Base-by-base conservation (phyloP, 2,329 filamentous ascomycete genomes). In the Camptophora hylomeconis region DNA sequence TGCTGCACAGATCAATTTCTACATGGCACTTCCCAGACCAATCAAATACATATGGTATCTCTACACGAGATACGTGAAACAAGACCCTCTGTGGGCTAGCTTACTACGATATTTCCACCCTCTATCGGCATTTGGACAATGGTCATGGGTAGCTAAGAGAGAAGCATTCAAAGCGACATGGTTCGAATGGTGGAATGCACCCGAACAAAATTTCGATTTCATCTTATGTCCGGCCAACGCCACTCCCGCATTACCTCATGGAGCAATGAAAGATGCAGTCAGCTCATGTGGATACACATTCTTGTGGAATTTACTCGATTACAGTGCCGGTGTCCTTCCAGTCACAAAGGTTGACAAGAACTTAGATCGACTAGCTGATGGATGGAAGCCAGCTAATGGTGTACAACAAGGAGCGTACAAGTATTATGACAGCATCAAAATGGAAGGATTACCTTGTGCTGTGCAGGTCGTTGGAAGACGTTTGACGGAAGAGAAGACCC, bases 281-380 rank as follows among this genome's bases (percentile, higher is more conserved):
- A 80, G 78, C 38, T 82, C 76, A 41, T 94, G 86, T 46, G 84
- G 83, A 1, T 94, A 95, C 49, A 94, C 86, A 0, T 93, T 94
- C 50, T 56, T 93, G 32, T 95, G 89, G 60, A 94, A 94, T 45
- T 41, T 94, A 72, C 70, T 94, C 26, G 87, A 94, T 50, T 94
- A 94, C 54, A 72, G 80, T 1, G 69, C 72, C 8, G 86, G 86
- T 20, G 72, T 93, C 19, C 48, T 95, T 13, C 86, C 87, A 0
- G 75, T 94, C 1, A 87, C 81, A 0, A 80, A 84, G 36, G 86
- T 94, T 1, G 79, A 93, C 41, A 47, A 53, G 2, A 60, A 72
- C 22, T 80, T 89, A 46, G 65, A 71, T 38, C 63, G 86, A 0
- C 71, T 83, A 0, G 69, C 45, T 25, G 32, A 34, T 9, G 44